Conservation (phyloP, 495 filamentous ascomycete genomes). For the Chlorociboria aeruginascens region DNA sequence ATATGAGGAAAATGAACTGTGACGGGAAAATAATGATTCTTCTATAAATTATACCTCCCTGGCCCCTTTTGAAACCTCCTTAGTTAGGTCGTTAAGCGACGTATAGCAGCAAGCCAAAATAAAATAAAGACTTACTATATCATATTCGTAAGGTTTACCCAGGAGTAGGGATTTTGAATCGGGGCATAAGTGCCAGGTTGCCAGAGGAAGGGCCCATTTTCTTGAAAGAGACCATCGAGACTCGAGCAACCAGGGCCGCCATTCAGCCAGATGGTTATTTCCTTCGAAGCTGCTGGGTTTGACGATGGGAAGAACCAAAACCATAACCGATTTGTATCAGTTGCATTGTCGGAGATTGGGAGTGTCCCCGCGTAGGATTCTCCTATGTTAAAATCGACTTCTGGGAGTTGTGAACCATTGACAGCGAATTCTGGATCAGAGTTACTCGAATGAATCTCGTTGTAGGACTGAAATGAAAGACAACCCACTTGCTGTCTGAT, state of each 20-base stretch:
- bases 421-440: constrained; percentile 45
- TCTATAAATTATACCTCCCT: too few species aligned
- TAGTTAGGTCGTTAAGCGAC: too few species aligned
- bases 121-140: constrained; percentile 29
- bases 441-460: not conserved
- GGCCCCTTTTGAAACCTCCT: too few species aligned
- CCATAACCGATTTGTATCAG: constrained; percentile 44
- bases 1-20: too few species aligned
- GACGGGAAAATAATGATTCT: too few species aligned
- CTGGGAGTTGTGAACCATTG: constrained; percentile 59
- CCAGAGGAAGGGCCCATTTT: constrained; percentile 68
- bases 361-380: constrained; percentile 68
- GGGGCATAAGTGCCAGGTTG: constrained; percentile 52
- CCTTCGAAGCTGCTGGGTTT: constrained; percentile 43
- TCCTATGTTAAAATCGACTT: constrained; percentile 63
- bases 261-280: constrained; percentile 42
- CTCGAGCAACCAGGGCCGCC: constrained; percentile 60
- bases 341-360: constrained; percentile 35
- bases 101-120: too few species aligned
- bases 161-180: constrained; percentile 48
- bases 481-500: constrained; percentile 5
- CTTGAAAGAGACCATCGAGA: constrained; percentile 57
- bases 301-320: constrained; percentile 69
- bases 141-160: constrained; percentile 66
- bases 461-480: not conserved